Evolutionary conservation across 257 asterid genomes (phyloP), one percentile per base, ranked within the genome.

Genomic region (Anisodus acutangulus): DNA sequence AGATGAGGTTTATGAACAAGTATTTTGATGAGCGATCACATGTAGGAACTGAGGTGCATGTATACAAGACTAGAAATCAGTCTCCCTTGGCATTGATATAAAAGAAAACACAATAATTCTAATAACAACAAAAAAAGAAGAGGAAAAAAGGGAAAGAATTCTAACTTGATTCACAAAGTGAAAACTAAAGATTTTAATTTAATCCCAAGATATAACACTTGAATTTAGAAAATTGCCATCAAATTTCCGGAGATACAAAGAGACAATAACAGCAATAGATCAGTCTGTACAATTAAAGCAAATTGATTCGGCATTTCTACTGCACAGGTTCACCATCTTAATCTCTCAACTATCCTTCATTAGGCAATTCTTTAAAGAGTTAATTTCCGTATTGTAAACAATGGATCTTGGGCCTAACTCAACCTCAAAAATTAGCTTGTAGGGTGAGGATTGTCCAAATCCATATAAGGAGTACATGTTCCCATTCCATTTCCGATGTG

Each of bases 161-260:
- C 37, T 8, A 70, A 70, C 55, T 70, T 43, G 79, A 39, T 37
- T 7, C 26, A 68, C 51, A 68, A 37, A 41, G 8, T 70, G 55
- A 70, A 16, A 69, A 3, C 16, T 41, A 22, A 22, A 41, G 79
- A 43, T 70, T 43, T 70, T 17, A 16, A 70, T 17, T 41, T 41
- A 43, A 70, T 9, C 9, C 35, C 57, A 70, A 70, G 79, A 43
- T 9, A 2, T 41, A 17, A 10, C 15, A 6, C 79, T 43, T 2
- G 39, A 5, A 41, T 64, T 64, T 64, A 64, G 71, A 66, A 35
- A 66, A 66, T 12, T 66, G 72, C 39, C 72, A 66, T 66, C 72
- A 66, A 66, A 66, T 6, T 66, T 63, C 9, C 19, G 2, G 47
- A 66, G 72, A 26, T 66, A 41, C 72, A 66, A 66, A 66, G 10